Evolutionary conservation across 441 rosid genomes (phyloP).

Genomic region (Bocquillonia castaneifolia): DNA sequence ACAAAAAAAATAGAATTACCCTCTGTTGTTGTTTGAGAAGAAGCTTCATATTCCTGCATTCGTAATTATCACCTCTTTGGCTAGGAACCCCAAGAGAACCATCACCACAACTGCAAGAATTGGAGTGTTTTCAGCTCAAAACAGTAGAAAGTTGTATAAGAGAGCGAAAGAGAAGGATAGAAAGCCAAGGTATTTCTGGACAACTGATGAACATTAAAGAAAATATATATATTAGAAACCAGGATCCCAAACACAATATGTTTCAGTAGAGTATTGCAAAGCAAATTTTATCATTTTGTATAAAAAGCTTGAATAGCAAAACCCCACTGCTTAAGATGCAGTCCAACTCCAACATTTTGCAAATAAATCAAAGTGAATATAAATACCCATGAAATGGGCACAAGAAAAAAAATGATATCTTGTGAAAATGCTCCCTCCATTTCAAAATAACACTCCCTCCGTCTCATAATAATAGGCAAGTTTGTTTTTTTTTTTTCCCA

Average conservation of each 20-base stretch:
- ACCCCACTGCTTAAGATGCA: not conserved
- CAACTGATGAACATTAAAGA: not conserved
- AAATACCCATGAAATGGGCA: not conserved
- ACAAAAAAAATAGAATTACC: constrained; percentile 38
- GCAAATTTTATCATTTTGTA: not conserved
- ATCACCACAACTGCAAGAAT: constrained; percentile 83
- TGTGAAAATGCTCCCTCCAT: too few species aligned
- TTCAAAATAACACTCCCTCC: too few species aligned
- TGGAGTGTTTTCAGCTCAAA: constrained; percentile 24
- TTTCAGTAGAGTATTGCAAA: not conserved
- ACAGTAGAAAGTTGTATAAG: not conserved
- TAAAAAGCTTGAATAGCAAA: not conserved
- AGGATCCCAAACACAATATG: not conserved
- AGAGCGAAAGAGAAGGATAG: not conserved
- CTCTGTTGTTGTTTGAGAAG: constrained; percentile 96
- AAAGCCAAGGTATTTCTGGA: not conserved
- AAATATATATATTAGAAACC: not conserved
- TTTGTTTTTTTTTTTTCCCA: too few species aligned
- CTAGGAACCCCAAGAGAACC: constrained; percentile 86
- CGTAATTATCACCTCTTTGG: constrained; percentile 97
- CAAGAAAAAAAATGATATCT: too few species aligned
- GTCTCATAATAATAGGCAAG: too few species aligned
- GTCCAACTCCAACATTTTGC: too few species aligned
- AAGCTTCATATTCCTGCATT: constrained; percentile 98
- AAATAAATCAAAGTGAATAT: not conserved